A percentile compares a stretch with the other conserved stretches of the same genome.
These are phyloP conservation scores for Leccinum fibrillosum DNA, from an alignment of 768 basidiomycete genomes.

Conservation along the genomic window DNA sequence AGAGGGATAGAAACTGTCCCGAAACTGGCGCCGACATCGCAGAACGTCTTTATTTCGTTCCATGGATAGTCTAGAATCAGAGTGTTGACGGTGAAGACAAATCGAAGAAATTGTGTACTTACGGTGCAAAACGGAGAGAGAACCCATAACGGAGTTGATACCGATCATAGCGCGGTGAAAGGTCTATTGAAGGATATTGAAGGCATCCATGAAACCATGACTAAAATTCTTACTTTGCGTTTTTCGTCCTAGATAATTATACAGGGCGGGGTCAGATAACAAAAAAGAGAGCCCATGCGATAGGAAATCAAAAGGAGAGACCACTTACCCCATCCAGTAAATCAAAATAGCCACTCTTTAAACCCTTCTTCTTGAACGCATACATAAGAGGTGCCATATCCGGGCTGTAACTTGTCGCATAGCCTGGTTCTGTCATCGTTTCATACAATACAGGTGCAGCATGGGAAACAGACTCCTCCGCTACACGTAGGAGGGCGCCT, in stretches of 20 bases:
- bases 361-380: constrained; percentile 15
- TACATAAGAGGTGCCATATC: constrained; percentile 21
- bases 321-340: constrained; percentile 20
- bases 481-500: constrained; percentile 9
- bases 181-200: constrained; percentile 10
- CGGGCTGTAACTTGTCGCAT: constrained; percentile 22
- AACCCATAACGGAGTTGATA: constrained; percentile 16
- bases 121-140: constrained; percentile 23
- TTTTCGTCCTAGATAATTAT: constrained; percentile 7
- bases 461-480: constrained; percentile 9
- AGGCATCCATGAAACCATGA: neutral
- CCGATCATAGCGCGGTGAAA: constrained; percentile 27
- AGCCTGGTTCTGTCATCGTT: constrained; percentile 23
- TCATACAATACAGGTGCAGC: constrained; percentile 21
- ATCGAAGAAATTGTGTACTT: neutral
- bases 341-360: constrained; percentile 19
- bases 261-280: neutral
- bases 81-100: neutral
- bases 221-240: constrained; percentile 8
- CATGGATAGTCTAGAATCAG: constrained; percentile 22
- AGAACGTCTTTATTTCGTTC: constrained; percentile 23
- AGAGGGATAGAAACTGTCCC: constrained; percentile 28
- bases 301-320: neutral
- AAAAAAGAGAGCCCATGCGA: neutral
- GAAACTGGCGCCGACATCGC: constrained; percentile 29